Conservation (phyloP, 257 asterid genomes). For the Vinca minor region DNA sequence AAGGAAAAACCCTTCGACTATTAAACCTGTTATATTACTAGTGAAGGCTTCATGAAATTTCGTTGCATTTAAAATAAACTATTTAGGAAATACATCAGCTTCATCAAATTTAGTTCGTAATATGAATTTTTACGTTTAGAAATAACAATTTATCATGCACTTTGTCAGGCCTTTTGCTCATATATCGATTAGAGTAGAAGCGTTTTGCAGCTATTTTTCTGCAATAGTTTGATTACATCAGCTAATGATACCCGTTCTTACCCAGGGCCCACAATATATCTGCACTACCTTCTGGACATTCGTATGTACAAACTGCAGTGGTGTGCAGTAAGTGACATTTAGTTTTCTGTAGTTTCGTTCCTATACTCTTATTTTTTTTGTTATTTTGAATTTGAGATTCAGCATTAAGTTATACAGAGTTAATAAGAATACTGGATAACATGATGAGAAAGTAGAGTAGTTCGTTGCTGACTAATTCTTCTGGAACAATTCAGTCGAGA, state of each 20-base stretch:
- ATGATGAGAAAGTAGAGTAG: neutral
- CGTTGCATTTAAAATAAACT: neutral
- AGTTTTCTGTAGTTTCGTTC: no score
- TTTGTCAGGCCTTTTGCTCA: neutral
- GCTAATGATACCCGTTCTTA: slow-evolving; percentile 3
- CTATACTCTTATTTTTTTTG: neutral
- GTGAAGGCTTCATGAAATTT: neutral
- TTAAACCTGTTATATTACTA: neutral
- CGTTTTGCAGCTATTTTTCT: neutral
- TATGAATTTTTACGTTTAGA: neutral
- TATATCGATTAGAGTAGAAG: neutral
- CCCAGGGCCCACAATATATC: slow-evolving; percentile 94
- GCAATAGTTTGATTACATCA: neutral
- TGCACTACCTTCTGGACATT: slow-evolving; percentile 93
- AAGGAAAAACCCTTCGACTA: no score
- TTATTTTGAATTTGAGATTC: neutral
- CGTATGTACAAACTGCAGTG: slow-evolving; percentile 85
- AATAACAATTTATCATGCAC: neutral
- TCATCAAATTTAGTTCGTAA: neutral
- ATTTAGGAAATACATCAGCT: neutral
- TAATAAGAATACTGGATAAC: neutral
- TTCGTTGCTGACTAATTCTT: slow-evolving; percentile 1
- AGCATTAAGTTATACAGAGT: neutral
- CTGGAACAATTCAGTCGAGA: slow-evolving; percentile 53
- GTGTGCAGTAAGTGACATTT: slow-evolving; percentile 74